Base-by-base conservation (phyloP, 768 basidiomycete species). In the Sporobolomyces phaffii region DNA sequence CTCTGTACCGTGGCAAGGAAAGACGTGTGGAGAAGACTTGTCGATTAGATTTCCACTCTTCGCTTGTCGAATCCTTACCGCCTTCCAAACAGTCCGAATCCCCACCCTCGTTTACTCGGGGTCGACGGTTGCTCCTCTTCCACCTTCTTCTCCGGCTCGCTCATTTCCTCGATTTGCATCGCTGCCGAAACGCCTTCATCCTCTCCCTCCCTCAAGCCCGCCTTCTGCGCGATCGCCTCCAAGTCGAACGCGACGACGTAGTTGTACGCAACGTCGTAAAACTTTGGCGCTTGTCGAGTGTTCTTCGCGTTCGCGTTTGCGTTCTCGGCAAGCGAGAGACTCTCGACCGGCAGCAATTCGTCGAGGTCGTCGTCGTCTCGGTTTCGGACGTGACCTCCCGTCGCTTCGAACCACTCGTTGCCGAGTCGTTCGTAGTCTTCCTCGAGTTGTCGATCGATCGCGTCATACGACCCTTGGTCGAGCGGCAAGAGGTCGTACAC, bases 231-330 rank as follows among this genome's bases (percentile, higher is more conserved):
- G 10, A 73, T 69, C 45, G 64, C 72, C 5, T 69, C 72, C 26
- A 69, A 20, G 33, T 73, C 72, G 45, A 73, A 73, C 65, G 91
- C 78, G 69, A 88, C 85, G 60, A 90, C 86, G 75, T 94, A 96
- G 78, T 94, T 96, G 73, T 92, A 84, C 22, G 91, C 92, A 67
- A 91, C 88, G 76, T 96, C 90, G 78, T 93, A 96, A 81, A 97
- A 96, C 44, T 91, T 74, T 20, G n/a, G n/a, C n/a, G n/a, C n/a
- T n/a, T n/a, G n/a, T n/a, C n/a, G 90, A 90, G 75, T 94, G 94
- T 80, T 82, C 83, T 75, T 88, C 89, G 78, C 80, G 72, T 47
- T 81, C 80, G 62, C 84, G 82, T 5, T 78, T 70, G 8, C 20
- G 45, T 87, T 77, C 2, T 77, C 77, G 7, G 72, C 70, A 60